phyloP scores from a whole-genome alignment of 2,329 filamentous ascomycete species.

The Fusarium secorum region DNA sequence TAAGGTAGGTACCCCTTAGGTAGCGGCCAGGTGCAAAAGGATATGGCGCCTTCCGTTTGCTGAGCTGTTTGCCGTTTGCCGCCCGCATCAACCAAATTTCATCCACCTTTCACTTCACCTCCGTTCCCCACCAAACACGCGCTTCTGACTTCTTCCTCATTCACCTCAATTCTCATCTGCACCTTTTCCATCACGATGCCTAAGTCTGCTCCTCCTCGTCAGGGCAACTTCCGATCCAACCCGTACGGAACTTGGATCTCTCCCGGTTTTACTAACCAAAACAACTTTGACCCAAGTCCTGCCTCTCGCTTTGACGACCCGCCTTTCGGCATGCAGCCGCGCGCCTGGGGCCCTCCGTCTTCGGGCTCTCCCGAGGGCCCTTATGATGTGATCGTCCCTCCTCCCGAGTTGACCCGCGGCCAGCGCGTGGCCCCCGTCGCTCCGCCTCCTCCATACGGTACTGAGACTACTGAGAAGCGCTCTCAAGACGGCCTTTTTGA shows the following conservation, averaged over 20 bases:
- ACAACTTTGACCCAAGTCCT: neutral
- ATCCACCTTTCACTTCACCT: neutral
- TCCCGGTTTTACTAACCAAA: neutral
- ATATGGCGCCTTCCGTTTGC: neutral
- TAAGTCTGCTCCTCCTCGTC: neutral
- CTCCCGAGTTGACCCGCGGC: neutral
- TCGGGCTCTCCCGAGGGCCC: neutral
- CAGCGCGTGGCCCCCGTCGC: neutral
- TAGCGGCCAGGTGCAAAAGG: neutral
- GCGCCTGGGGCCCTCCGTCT: neutral
- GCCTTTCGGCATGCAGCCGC: neutral
- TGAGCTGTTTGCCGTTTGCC: neutral
- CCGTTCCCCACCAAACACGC: neutral
- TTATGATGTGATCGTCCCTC: neutral
- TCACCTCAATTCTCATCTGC: neutral
- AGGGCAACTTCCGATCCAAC: neutral
- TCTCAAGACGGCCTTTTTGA: neutral
- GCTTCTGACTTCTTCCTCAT: neutral
- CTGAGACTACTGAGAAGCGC: neutral
- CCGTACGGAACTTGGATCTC: neutral
- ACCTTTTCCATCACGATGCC: neutral
- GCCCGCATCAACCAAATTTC: neutral
- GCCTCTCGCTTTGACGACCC: neutral
- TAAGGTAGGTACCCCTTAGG: neutral
- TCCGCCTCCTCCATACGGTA: fast-evolving